phyloP scores from a whole-genome alignment of 495 filamentous ascomycete species.

The Bryoglossum gracile region DNA sequence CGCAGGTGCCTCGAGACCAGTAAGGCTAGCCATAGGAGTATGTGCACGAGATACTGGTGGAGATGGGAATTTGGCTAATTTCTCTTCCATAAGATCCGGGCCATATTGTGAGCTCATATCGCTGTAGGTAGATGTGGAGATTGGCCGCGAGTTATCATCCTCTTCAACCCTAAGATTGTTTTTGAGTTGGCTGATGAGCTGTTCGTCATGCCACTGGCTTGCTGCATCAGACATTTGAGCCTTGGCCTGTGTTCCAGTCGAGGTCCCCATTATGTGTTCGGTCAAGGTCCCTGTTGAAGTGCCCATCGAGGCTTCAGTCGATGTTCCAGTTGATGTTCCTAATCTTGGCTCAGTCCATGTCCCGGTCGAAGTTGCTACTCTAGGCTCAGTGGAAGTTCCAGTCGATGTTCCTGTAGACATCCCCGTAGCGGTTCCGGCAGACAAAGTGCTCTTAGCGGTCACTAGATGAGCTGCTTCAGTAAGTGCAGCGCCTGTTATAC shows the following conservation, averaged over 20 bases:
- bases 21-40: conserved; percentile 22
- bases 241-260: conserved; percentile 4
- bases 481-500: conserved; percentile 11
- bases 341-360: neutral
- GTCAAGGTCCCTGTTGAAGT: neutral
- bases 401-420: neutral
- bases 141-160: conserved; percentile 12
- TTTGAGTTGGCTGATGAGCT: conserved; percentile 5
- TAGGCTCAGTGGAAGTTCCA: neutral
- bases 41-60: conserved; percentile 31
- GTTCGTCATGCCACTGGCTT: conserved; percentile 24
- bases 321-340: conserved; percentile 3
- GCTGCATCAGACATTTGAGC: conserved; percentile 20
- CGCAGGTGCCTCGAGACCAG: conserved; percentile 11
- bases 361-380: conserved; percentile 1
- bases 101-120: conserved; percentile 27
- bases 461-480: conserved; percentile 8
- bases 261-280: neutral
- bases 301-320: conserved; percentile 1
- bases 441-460: conserved; percentile 3
- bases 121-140: conserved; percentile 23
- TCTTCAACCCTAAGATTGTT: conserved; percentile 7
- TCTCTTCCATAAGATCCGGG: conserved; percentile 35
- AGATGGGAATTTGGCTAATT: conserved; percentile 39
- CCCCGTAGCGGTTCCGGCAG: neutral